These are phyloP conservation scores for Capronia epimyces DNA, from an alignment of 2,329 filamentous ascomycete species.

Conservation along the genomic window DNA sequence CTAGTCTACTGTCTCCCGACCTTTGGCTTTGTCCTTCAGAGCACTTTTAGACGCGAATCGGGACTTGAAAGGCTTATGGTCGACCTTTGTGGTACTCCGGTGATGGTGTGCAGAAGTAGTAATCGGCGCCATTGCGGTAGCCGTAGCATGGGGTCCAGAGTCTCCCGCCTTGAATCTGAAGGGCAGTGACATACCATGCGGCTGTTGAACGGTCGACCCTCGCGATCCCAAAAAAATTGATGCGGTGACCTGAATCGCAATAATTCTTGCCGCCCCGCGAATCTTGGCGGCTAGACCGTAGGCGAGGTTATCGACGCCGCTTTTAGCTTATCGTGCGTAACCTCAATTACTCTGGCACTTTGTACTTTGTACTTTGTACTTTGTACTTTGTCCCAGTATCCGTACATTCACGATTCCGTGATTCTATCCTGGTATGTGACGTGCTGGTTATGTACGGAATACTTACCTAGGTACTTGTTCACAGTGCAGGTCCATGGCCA, in stretches of 20 bases:
- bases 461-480: too few relatives aligned
- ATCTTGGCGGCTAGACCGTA: slow-evolving; percentile 6
- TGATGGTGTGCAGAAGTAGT: slow-evolving; percentile 69
- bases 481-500: too few relatives aligned
- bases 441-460: too few relatives aligned
- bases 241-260: neutral
- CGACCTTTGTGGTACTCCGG: slow-evolving; percentile 81
- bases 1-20: slow-evolving; percentile 43
- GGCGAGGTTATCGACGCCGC: too few relatives aligned
- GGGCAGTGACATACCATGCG: slow-evolving; percentile 53
- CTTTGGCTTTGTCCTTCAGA: slow-evolving; percentile 78
- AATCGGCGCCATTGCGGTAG: slow-evolving; percentile 63
- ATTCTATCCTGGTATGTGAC: too few relatives aligned
- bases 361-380: too few relatives aligned
- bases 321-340: too few relatives aligned
- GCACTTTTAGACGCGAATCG: slow-evolving; percentile 83
- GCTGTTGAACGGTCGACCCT: neutral
- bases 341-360: too few relatives aligned
- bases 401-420: too few relatives aligned
- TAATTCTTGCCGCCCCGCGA: neutral
- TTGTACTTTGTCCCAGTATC: too few relatives aligned
- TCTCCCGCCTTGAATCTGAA: slow-evolving; percentile 83
- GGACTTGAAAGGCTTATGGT: slow-evolving; percentile 88
- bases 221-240: neutral
- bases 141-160: slow-evolving; percentile 45